Percentiles rank a stretch among this genome's conserved stretches.
These are phyloP conservation scores for Daldinia sp. DNA, from an alignment of 2,329 filamentous ascomycete species.

Conservation along the genomic window DNA sequence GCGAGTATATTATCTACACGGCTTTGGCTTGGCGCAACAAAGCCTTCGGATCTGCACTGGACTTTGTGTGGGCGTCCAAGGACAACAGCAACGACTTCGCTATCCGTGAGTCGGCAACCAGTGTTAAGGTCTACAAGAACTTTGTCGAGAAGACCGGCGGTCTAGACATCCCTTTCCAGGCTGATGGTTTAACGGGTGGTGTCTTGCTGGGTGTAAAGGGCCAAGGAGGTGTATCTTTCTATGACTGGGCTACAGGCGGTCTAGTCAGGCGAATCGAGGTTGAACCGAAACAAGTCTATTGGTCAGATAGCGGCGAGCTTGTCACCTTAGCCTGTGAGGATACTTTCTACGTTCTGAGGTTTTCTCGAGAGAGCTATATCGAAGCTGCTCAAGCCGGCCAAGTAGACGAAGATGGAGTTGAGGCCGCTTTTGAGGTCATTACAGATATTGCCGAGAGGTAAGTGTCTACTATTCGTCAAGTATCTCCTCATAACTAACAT, in stretches of 20 bases:
- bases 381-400: slow-evolving; percentile 85
- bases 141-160: slow-evolving; percentile 92
- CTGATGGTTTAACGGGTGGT: slow-evolving; percentile 89
- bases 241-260: slow-evolving; percentile 92
- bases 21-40: slow-evolving; percentile 97
- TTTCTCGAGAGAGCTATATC: slow-evolving; percentile 88
- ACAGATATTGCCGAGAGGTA: slow-evolving; percentile 93
- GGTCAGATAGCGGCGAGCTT: slow-evolving; percentile 96
- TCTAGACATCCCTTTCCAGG: slow-evolving; percentile 94
- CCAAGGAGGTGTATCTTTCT: slow-evolving; percentile 93
- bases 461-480: slow-evolving; percentile 39
- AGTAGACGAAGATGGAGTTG: slow-evolving; percentile 90
- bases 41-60: slow-evolving; percentile 92
- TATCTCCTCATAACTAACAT: slow-evolving; percentile 44
- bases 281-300: slow-evolving; percentile 82
- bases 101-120: slow-evolving; percentile 92
- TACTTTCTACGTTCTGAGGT: slow-evolving; percentile 92
- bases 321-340: slow-evolving; percentile 95
- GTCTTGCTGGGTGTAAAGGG: slow-evolving; percentile 94
- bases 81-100: slow-evolving; percentile 99
- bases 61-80: slow-evolving; percentile 97
- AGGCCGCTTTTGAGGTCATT: slow-evolving; percentile 95
- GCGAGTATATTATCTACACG: slow-evolving; percentile 99
- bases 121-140: slow-evolving; percentile 97
- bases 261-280: slow-evolving; percentile 93